phyloP scores from a whole-genome alignment of 2,329 filamentous ascomycete genomes.

The Emergomyces africanus region DNA sequence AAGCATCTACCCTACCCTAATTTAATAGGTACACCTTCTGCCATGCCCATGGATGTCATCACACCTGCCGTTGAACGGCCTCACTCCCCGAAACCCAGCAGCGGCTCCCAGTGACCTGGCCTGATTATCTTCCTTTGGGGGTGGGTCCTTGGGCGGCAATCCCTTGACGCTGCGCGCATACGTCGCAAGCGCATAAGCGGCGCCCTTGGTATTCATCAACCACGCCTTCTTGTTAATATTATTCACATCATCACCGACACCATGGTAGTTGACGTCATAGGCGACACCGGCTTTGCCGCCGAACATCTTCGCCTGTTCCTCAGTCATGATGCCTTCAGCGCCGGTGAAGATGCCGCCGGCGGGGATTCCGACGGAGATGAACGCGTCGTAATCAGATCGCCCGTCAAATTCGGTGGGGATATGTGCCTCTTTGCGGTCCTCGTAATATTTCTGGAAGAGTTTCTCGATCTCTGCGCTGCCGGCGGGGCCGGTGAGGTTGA shows the following conservation, averaged over 20 bases:
- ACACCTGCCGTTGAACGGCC: background rate
- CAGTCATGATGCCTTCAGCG: conserved; percentile 63
- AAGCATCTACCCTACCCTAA: background rate
- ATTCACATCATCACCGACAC: conserved; percentile 37
- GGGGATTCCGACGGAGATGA: conserved; percentile 60
- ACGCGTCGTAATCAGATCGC: conserved; percentile 66
- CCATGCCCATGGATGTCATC: background rate
- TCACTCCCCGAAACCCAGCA: background rate
- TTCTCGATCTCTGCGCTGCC: conserved; percentile 58
- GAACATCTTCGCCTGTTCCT: conserved; percentile 51
- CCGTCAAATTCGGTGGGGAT: conserved; percentile 65
- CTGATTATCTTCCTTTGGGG: background rate
- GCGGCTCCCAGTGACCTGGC: background rate
- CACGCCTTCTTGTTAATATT: conserved; percentile 44
- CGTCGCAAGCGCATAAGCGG: conserved; percentile 41
- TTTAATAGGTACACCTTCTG: background rate
- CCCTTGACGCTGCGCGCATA: conserved; percentile 42
- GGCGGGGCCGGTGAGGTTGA: conserved; percentile 40
- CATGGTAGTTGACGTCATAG: conserved; percentile 47
- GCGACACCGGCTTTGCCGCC: conserved; percentile 53
- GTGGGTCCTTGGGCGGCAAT: conserved; percentile 8
- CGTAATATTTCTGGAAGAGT: conserved; percentile 57
- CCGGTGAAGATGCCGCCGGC: conserved; percentile 66
- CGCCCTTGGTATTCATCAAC: conserved; percentile 40
- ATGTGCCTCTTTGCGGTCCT: conserved; percentile 48